Conservation (phyloP, 1,284 basidiomycete genomes). For the Ceratobasidium sp. region DNA sequence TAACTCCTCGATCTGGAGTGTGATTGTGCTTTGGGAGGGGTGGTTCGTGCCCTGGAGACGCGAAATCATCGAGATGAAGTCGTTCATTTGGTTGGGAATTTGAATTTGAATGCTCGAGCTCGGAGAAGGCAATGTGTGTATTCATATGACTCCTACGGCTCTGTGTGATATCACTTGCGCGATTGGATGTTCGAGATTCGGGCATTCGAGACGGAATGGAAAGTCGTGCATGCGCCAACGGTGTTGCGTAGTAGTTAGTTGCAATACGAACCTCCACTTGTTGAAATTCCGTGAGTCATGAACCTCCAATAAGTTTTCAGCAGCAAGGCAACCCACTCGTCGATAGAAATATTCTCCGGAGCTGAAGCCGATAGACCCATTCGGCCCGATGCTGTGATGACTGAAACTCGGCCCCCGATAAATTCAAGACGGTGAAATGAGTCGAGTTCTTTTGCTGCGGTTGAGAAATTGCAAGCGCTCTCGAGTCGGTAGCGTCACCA, state of each 20-base stretch:
- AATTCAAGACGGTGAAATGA: background rate
- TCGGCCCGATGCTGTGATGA: background rate
- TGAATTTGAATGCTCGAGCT: background rate
- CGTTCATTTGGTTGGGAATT: background rate
- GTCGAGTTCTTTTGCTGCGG: background rate
- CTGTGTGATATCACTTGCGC: background rate
- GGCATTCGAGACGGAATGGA: background rate
- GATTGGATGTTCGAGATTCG: background rate
- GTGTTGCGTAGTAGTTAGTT: background rate
- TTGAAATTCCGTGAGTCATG: no score
- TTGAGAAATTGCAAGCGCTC: slow-evolving; percentile 2
- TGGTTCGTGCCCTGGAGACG: background rate
- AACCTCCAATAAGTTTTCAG: background rate
- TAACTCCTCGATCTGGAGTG: background rate
- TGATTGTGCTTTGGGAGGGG: background rate
- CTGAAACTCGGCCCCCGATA: background rate
- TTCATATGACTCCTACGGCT: background rate
- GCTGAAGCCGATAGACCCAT: background rate
- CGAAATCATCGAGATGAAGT: background rate
- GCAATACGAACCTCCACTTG: no score
- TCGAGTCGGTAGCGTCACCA: slow-evolving; percentile 6
- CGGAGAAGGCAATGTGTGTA: background rate
- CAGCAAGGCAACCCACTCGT: background rate
- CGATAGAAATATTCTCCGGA: background rate
- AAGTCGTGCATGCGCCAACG: background rate